Evolutionary conservation across 2,329 filamentous ascomycete genomes (phyloP), one percentile per base, ranked within the genome.

Genomic region (Gremmenia infestans): DNA sequence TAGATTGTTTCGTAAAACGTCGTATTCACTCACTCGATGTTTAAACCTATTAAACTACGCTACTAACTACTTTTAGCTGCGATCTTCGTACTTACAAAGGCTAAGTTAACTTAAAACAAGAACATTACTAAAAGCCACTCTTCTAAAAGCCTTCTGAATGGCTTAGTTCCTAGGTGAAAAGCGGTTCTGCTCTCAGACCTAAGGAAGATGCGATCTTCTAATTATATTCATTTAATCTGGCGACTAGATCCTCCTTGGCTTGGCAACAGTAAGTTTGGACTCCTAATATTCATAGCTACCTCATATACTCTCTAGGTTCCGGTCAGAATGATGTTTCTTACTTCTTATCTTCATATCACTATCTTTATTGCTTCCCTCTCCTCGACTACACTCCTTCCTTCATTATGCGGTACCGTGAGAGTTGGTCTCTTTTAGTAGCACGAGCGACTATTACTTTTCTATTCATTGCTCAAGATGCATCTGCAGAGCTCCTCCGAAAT

Each of bases 401-500:
- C 19, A 47, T 28, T 4, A 47, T 47, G 43, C 19, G 43, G 43
- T 22, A 28, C 43, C 12, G 43, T 22, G 43, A 47, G 43, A 47
- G 17, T 47, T 47, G 43, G 43, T 47, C 43, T 47, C 22, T 17
- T 22, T 47, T 47, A 22, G 43, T 22, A 5, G 43, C 22, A 15
- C 43, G 43, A 32, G 43, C 43, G 43, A 47, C 43, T 47, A 47
- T 47, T 47, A 19, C 19, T 47, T 15, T 47, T 32, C 43, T 47
- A 12, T 47, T 47, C 23, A 47, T 47, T 47, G 19, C 43, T 47
- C 43, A 47, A 47, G 43, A 47, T 47, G 43, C 43, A 47, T 47
- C 43, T 47, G 43, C 43, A 25, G 2, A 28, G 43, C 9, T 28
- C 19, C 9, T 28, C 19, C 4, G 22, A 22, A 47, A 47, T 47